A percentile compares a stretch with the other conserved stretches of the same genome.
These are phyloP conservation scores for Saccharata proteae DNA, from an alignment of 2,329 filamentous ascomycete genomes.

Conservation along the genomic window DNA sequence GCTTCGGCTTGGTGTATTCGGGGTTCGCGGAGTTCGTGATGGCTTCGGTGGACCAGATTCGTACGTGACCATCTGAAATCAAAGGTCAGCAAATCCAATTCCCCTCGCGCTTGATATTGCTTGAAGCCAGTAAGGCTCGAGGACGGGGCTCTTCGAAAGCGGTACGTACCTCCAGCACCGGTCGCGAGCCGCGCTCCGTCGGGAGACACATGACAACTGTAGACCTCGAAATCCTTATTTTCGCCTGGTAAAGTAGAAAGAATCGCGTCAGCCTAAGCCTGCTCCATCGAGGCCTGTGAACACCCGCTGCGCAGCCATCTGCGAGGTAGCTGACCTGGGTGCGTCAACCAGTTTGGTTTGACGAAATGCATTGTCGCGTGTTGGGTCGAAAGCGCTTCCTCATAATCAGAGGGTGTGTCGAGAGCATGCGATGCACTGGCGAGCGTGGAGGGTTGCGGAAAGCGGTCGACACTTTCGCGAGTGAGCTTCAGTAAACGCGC, in stretches of 20 bases:
- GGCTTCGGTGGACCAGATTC: constrained; percentile 94
- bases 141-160: background rate
- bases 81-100: constrained; percentile 13
- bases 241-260: constrained; percentile 48
- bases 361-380: constrained; percentile 49
- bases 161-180: constrained; percentile 64
- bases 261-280: constrained; percentile 7
- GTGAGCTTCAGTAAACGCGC: too few species aligned
- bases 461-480: too few species aligned
- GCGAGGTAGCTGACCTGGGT: constrained; percentile 53
- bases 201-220: constrained; percentile 93
- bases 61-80: constrained; percentile 73
- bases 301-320: constrained; percentile 1
- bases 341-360: constrained; percentile 91
- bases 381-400: constrained; percentile 7
- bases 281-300: constrained; percentile 11
- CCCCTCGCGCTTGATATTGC: too few species aligned
- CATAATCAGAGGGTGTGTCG: constrained; percentile 9
- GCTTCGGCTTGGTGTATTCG: constrained; percentile 65
- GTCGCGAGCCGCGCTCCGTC: constrained; percentile 88
- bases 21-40: constrained; percentile 69
- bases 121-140: constrained; percentile 12
- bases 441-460: too few species aligned
- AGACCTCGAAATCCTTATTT: constrained; percentile 96
- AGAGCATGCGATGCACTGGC: too few species aligned